Conservation (phyloP, 1,139 yeast genomes). For the Candida gigantensis region DNA sequence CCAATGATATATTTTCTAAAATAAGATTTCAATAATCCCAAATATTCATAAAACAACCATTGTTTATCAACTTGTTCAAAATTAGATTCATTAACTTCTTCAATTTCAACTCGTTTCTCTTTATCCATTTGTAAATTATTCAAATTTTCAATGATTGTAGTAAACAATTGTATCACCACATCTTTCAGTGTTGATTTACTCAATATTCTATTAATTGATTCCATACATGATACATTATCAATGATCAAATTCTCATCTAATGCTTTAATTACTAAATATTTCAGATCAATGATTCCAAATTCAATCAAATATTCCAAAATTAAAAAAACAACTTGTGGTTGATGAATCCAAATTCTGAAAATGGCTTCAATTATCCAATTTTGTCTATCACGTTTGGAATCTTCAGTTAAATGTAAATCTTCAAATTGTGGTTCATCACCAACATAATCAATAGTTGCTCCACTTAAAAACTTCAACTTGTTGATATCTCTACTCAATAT, state of each 20-base stretch:
- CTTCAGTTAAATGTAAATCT: slow-evolving; percentile 40
- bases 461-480: slow-evolving; percentile 49
- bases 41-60: slow-evolving; percentile 48
- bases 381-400: slow-evolving; percentile 31
- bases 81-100: slow-evolving; percentile 28
- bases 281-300: slow-evolving; percentile 46
- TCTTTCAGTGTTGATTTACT: slow-evolving; percentile 19
- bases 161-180: slow-evolving; percentile 35
- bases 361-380: slow-evolving; percentile 62
- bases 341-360: slow-evolving; percentile 74
- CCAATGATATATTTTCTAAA: slow-evolving; percentile 30
- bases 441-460: slow-evolving; percentile 28
- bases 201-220: slow-evolving; percentile 42
- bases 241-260: slow-evolving; percentile 42
- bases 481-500: slow-evolving; percentile 60
- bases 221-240: slow-evolving; percentile 49
- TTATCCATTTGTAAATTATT: slow-evolving; percentile 31
- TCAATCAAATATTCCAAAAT: slow-evolving; percentile 66
- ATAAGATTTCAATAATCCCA: slow-evolving; percentile 44
- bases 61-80: slow-evolving; percentile 35
- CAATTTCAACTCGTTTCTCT: slow-evolving; percentile 26
- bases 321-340: slow-evolving; percentile 78
- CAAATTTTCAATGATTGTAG: slow-evolving; percentile 38
- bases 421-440: slow-evolving; percentile 37
- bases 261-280: slow-evolving; percentile 43